Conservation (phyloP, 2,329 filamentous ascomycete genomes). For the Venturia nashicola region DNA sequence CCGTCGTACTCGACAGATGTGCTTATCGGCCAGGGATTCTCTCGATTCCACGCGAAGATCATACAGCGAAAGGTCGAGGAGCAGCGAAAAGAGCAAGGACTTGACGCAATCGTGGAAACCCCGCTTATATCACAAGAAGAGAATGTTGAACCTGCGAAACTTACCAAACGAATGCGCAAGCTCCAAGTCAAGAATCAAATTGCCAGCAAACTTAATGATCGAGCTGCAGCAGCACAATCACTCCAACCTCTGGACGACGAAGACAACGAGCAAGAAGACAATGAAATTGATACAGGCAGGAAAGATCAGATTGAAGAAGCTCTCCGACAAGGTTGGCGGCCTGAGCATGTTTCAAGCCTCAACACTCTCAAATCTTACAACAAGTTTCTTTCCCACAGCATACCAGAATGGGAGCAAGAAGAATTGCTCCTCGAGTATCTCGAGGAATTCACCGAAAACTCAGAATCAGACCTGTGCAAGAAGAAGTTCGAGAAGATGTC, state of each 20-base stretch:
- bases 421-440: not conserved
- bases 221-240: not conserved
- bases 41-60: not conserved
- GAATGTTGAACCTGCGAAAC: not conserved
- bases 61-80: not conserved
- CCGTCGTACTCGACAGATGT: not conserved
- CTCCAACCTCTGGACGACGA: not conserved
- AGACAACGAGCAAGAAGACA: not conserved
- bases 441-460: not conserved
- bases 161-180: constrained; percentile 1
- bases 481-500: constrained; percentile 2
- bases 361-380: not conserved
- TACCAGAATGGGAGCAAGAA: constrained; percentile 3
- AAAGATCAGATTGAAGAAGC: not conserved
- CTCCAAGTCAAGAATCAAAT: not conserved
- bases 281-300: not conserved
- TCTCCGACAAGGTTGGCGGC: constrained; percentile 1
- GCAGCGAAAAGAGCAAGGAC: not conserved
- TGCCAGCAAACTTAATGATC: not conserved
- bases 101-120: not conserved
- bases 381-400: not conserved
- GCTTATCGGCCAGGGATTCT: not conserved
- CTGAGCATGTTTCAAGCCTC: not conserved
- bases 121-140: not conserved
- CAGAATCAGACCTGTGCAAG: not conserved